Conservation (phyloP, 1,139 yeast species). For the Pneumocystis carinii region DNA sequence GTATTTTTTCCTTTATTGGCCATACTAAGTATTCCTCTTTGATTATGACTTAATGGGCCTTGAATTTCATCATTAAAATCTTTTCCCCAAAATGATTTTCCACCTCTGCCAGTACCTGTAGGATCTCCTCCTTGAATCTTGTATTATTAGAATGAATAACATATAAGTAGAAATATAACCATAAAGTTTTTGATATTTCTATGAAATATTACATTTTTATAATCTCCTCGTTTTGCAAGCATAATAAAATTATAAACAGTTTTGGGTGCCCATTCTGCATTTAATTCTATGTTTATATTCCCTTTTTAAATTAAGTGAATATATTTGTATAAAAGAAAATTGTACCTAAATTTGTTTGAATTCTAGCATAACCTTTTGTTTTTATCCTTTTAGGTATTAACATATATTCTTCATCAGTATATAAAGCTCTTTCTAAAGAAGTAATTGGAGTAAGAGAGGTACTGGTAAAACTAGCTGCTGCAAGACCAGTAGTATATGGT, state of each 20-base stretch:
- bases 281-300: constrained; percentile 24
- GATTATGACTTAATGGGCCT: constrained; percentile 59
- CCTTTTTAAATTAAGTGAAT: constrained; percentile 2
- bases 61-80: constrained; percentile 37
- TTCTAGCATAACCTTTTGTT: constrained; percentile 22
- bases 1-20: constrained; percentile 52
- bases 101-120: constrained; percentile 34
- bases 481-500: constrained; percentile 21
- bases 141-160: not conserved
- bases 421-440: constrained; percentile 15
- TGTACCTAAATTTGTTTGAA: constrained; percentile 25
- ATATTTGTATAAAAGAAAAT: not conserved
- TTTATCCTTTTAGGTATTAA: constrained; percentile 22
- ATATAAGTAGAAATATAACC: constrained; percentile 16
- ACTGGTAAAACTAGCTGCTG: constrained; percentile 25
- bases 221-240: constrained; percentile 28
- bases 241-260: constrained; percentile 33
- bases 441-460: constrained; percentile 23
- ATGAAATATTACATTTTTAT: constrained; percentile 32
- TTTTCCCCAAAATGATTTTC: constrained; percentile 24
- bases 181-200: constrained; percentile 35
- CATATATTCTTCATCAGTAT: constrained; percentile 20
- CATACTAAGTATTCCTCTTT: constrained; percentile 71
- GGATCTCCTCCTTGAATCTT: constrained; percentile 39
- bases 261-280: constrained; percentile 28